Evolutionary conservation across 108 stramenopile genomes (phyloP).

Genomic region (Thalassiosira profunda): DNA sequence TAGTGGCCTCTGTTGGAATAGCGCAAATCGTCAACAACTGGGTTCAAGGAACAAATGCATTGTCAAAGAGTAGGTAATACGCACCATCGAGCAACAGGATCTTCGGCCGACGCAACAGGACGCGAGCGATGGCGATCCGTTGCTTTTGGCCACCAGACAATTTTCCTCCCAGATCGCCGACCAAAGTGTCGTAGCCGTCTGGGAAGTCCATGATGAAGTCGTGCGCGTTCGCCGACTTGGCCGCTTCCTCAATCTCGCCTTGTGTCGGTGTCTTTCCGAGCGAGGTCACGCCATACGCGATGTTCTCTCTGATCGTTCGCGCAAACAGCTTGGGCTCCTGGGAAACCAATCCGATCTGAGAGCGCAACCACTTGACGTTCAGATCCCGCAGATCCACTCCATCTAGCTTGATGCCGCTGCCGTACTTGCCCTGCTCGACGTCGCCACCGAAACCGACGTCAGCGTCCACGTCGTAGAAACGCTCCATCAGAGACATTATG

Average conservation of each 20-base stretch:
- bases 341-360: constrained; percentile 89
- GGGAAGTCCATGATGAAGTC: constrained; percentile 82
- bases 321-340: constrained; percentile 96
- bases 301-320: constrained; percentile 91
- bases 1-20: background rate
- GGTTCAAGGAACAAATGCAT: background rate
- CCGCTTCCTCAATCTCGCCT: constrained; percentile 85
- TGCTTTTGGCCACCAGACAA: constrained; percentile 97
- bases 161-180: constrained; percentile 87
- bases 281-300: constrained; percentile 81
- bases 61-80: background rate
- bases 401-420: constrained; percentile 82
- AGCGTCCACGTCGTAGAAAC: constrained; percentile 91
- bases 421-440: too few relatives aligned
- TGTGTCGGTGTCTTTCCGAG: constrained; percentile 60
- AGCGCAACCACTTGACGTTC: constrained; percentile 83
- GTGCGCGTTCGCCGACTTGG: constrained; percentile 90
- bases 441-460: too few relatives aligned
- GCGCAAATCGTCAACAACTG: constrained; percentile 1
- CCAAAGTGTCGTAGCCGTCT: constrained; percentile 85
- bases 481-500: constrained; percentile 75
- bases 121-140: constrained; percentile 93
- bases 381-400: constrained; percentile 85
- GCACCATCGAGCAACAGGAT: constrained; percentile 92
- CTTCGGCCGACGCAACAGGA: constrained; percentile 74